Evolutionary conservation across 208 protist species (phyloP), one percentile per base, ranked within the genome.

Genomic region (Strigomonas culicis): DNA sequence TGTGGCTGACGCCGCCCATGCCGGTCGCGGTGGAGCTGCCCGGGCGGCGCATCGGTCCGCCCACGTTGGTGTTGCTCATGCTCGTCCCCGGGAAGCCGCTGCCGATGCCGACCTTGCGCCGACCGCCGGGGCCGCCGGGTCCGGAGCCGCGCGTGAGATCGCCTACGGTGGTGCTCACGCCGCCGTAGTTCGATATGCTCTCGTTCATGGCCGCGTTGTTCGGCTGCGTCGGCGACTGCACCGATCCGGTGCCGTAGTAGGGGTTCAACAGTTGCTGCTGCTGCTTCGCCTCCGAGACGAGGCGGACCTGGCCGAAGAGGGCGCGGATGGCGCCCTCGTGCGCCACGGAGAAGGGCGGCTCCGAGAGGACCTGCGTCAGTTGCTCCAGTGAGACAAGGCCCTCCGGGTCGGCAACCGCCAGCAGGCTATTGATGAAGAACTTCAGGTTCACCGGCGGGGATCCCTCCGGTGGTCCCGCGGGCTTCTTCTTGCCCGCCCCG

Each of bases 281-380:
- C n/a, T 63, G 68, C 28, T 70, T 66, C 22, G 63, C 63, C 27
- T 71, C 70, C n/a, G 70, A 74, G 32, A 73, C 72, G 7, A 63
- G 34, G 27, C 65, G 70, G 13, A 81, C 46, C 11, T 64, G 7
- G 0, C 30, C 34, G 28, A 79, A 75, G 27, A 79, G 63, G 24
- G 64, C 66, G 19, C 59, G 43, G 10, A 80, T 27, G 10, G 73
- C 72, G 2, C 70, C 63, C 0, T 21, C 31, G 68, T 83, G 74
- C 8, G 17, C 62, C 27, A 92, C 73, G 39, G 88, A 76, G 61
- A 92, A 92, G 2, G 86, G 86, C 0, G 80, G 61, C 19, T 69
- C 61, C 0, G 46, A 36, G 4, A 88, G 60, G 10, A 78, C 50
- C 15, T 44, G 19, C n/a, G 70, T 53, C 24, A 89, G 56, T 58